Percentiles rank a stretch among this genome's conserved stretches.
phyloP scores from a whole-genome alignment of 805 yeast genomes.

The Lachancea dasiensis region DNA sequence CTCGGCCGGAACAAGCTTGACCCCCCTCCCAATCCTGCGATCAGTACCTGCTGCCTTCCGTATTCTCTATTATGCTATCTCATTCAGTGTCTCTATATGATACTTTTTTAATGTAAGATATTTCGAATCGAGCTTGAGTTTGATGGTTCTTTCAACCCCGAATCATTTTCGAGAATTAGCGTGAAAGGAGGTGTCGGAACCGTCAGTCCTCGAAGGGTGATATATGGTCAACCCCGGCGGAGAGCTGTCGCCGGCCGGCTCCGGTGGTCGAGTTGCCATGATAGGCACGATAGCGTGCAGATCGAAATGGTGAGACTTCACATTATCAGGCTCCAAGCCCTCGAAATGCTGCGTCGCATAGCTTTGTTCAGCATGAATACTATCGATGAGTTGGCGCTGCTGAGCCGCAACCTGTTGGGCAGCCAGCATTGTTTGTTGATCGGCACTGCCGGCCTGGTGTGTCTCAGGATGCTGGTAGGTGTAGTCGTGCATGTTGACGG shows the following conservation, averaged over 20 bases:
- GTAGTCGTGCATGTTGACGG: conserved; percentile 22
- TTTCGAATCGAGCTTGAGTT: too few relatives aligned
- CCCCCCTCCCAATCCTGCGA: too few relatives aligned
- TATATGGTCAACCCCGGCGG: neutral
- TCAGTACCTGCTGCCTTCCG: too few relatives aligned
- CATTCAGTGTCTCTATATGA: too few relatives aligned
- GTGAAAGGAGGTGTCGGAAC: neutral
- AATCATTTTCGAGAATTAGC: neutral
- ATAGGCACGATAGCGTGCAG: conserved; percentile 4
- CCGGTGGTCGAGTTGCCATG: conserved; percentile 7
- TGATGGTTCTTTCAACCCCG: neutral
- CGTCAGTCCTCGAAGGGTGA: neutral
- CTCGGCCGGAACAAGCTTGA: too few relatives aligned
- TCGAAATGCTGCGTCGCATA: conserved; percentile 1
- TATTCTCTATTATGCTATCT: too few relatives aligned
- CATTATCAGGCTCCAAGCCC: conserved; percentile 2
- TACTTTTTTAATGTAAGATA: too few relatives aligned
- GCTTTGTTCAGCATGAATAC: conserved; percentile 9
- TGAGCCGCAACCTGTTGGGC: conserved; percentile 20
- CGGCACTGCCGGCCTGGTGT: conserved; percentile 34
- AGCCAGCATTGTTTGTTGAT: conserved; percentile 15
- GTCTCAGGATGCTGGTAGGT: conserved; percentile 85
- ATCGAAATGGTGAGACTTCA: conserved; percentile 4
- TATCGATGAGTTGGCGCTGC: conserved; percentile 25
- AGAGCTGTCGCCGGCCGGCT: neutral